Conservation (phyloP, 345 rosid genomes). For the Hypericum perforatum region DNA sequence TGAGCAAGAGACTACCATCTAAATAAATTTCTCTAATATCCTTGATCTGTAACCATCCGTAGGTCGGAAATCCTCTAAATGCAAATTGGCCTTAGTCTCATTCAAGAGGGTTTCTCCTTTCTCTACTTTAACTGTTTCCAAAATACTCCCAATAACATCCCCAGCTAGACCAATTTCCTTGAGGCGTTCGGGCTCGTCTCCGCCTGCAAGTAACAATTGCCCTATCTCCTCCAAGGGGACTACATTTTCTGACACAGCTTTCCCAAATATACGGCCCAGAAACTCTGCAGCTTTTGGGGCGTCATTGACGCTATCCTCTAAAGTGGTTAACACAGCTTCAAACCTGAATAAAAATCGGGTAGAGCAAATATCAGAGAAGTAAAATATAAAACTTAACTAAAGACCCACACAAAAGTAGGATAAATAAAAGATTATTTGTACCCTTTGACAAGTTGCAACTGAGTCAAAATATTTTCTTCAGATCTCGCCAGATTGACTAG, state of each 20-base stretch:
- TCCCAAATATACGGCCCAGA: slow-evolving; percentile 58
- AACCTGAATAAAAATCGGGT: slow-evolving; percentile 36
- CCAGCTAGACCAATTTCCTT: slow-evolving; percentile 63
- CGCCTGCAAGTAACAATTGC: slow-evolving; percentile 47
- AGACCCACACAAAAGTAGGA: background rate
- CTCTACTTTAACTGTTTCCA: slow-evolving; percentile 50
- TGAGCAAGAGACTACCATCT: slow-evolving; percentile 35
- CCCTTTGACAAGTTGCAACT: slow-evolving; percentile 64
- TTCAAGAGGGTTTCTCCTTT: slow-evolving; percentile 46
- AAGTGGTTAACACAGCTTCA: slow-evolving; percentile 48
- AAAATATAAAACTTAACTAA: no score
- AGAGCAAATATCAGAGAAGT: background rate
- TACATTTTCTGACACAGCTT: slow-evolving; percentile 38
- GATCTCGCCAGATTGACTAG: slow-evolving; percentile 56
- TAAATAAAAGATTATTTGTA: slow-evolving; percentile 17
- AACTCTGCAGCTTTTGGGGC: slow-evolving; percentile 89
- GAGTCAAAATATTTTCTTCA: slow-evolving; percentile 34
- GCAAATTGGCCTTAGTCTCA: slow-evolving; percentile 47
- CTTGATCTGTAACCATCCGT: slow-evolving; percentile 45
- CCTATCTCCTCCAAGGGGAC: slow-evolving; percentile 48
- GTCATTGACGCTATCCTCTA: slow-evolving; percentile 85
- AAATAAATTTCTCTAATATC: slow-evolving; percentile 62
- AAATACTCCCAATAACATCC: slow-evolving; percentile 64
- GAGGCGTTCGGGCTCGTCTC: slow-evolving; percentile 62
- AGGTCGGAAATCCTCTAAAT: slow-evolving; percentile 65